Evolutionary conservation across 768 basidiomycete species (phyloP), one percentile per base, ranked within the genome.

Genomic region (Udeniomyces megalosporus): DNA sequence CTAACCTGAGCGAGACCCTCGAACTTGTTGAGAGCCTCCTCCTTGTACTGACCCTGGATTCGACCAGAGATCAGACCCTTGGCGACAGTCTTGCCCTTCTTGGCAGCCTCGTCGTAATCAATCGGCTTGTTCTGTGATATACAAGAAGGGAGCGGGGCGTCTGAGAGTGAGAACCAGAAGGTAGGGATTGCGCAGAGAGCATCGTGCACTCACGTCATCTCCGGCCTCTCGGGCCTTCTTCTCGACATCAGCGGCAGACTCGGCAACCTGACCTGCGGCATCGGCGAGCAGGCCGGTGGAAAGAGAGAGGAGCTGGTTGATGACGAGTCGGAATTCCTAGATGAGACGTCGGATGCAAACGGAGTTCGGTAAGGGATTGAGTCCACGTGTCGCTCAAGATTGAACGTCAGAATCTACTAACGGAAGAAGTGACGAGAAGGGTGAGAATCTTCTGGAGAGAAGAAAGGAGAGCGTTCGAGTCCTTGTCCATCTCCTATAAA

Each of bases 271-370:
- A 10, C 72, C 71, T 32, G 71, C 71, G 1, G 71, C 73, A 55
- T 76, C 74, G 48, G 74, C 74, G 46, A 76, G 70, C 65, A 76
- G 68, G 64, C 74, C 73, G 52, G 73, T 68, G 49, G 70, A 68
- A 54, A 76, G 70, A 61, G 72, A 61, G 66, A 75, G 69, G 44
- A 69, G 65, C 64, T 72, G 71, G 46, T 58, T 63, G 71, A 74
- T 56, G 60, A 75, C 66, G 60, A 70, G 66, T 56, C 74, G 69
- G 69, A 76, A 74, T 44, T 69, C 66, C 38, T 42, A 17, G n/a
- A n/a, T 42, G 17, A 42, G 38, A 8, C 38, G 38, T 8, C 8
- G 10, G 17, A 42, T 42, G 38, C 17, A 42, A n/a, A n/a, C n/a
- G n/a, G n/a, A n/a, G n/a, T n/a, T n/a, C n/a, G n/a, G n/a, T n/a